Evolutionary conservation across 1,284 basidiomycete species (phyloP).

Genomic region (Marasmius sp.): DNA sequence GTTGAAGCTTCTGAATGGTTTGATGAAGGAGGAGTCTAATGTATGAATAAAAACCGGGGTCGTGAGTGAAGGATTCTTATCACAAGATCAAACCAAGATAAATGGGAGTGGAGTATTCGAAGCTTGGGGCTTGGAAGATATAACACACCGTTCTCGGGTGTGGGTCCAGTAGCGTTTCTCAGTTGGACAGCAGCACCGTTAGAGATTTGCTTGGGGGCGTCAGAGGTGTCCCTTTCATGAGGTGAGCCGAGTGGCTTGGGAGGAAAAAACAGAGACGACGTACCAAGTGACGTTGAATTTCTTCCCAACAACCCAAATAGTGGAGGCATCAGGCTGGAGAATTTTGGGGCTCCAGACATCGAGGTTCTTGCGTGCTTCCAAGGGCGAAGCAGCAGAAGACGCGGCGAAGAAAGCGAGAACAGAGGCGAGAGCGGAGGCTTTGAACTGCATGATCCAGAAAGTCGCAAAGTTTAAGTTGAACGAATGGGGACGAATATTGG

Average conservation of each 20-base stretch:
- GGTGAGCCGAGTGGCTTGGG: neutral
- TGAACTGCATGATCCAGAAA: slow-evolving; percentile 1
- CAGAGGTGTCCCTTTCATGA: neutral
- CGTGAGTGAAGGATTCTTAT: neutral
- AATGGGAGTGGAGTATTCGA: neutral
- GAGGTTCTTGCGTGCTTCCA: neutral
- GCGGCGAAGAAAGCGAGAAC: neutral
- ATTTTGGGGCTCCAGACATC: neutral
- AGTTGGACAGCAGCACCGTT: neutral
- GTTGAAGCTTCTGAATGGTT: slow-evolving; percentile 2
- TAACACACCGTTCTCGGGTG: neutral
- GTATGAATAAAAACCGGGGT: neutral
- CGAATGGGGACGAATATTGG: too few species aligned
- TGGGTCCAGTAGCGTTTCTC: neutral
- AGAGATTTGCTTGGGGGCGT: neutral
- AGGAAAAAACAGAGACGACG: neutral
- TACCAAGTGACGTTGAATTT: slow-evolving; percentile 1
- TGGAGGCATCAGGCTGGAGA: neutral
- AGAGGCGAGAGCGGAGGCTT: neutral
- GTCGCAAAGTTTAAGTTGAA: neutral
- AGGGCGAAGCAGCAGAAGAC: neutral
- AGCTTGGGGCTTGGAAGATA: neutral
- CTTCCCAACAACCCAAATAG: neutral
- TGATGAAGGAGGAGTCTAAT: neutral
- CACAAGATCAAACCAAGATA: too few species aligned